phyloP scores from a whole-genome alignment of 768 basidiomycete genomes.

The Dacryopinax primogenitus region DNA sequence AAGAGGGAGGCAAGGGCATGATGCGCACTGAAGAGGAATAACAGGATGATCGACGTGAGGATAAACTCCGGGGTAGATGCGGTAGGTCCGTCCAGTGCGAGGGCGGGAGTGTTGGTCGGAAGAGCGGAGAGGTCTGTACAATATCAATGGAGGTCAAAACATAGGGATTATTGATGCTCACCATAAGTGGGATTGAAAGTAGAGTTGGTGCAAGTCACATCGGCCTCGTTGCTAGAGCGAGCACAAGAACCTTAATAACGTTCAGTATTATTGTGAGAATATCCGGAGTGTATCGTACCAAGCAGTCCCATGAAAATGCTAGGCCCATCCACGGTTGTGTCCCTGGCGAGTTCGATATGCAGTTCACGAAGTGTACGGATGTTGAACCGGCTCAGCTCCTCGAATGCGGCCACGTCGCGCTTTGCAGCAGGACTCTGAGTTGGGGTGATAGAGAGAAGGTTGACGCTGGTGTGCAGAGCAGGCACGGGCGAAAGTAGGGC shows the following conservation, averaged over 20 bases:
- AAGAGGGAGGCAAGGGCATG: neutral
- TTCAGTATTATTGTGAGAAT: neutral
- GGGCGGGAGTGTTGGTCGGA: constrained; percentile 5
- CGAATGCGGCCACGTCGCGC: constrained; percentile 8
- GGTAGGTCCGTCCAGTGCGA: neutral
- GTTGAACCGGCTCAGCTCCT: neutral
- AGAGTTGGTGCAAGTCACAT: neutral
- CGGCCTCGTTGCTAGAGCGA: neutral
- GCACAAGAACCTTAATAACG: neutral
- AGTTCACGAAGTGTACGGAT: neutral
- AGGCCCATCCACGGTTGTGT: constrained; percentile 8
- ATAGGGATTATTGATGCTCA: neutral
- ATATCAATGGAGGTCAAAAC: neutral
- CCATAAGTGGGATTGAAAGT: constrained; percentile 5
- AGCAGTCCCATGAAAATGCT: constrained; percentile 12
- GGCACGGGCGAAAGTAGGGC: constrained; percentile 14
- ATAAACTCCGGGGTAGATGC: constrained; percentile 11
- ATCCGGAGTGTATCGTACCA: constrained; percentile 4
- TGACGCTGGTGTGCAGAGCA: neutral
- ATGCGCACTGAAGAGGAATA: constrained; percentile 9
- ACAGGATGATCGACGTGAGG: constrained; percentile 11
- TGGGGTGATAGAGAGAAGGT: neutral
- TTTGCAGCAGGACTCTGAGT: constrained; percentile 6
- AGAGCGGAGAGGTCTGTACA: neutral
- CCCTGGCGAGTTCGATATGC: neutral